Evolutionary conservation across 495 filamentous ascomycete species (phyloP).

Genomic region (Aspergillus homomorphus): DNA sequence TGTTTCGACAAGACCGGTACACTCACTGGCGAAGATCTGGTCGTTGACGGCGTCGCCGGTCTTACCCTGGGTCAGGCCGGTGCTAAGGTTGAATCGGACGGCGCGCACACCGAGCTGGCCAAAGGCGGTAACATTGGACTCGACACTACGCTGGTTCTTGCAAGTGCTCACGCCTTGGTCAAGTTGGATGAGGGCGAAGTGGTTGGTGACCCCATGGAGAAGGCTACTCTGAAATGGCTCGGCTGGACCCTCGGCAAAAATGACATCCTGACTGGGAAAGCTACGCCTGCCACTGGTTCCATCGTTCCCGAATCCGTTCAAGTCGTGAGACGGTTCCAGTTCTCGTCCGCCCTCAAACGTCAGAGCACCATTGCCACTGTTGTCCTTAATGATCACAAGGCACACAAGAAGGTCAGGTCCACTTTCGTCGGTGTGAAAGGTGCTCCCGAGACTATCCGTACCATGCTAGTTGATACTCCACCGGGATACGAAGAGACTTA

Average conservation of each 20-base stretch:
- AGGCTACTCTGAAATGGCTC: slow-evolving; percentile 83
- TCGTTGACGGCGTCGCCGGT: slow-evolving; percentile 95
- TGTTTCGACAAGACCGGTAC: slow-evolving; percentile 99
- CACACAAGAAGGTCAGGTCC: slow-evolving; percentile 66
- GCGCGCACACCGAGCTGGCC: slow-evolving; percentile 71
- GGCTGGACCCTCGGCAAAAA: slow-evolving; percentile 89
- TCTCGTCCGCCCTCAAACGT: slow-evolving; percentile 93
- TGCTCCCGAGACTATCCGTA: slow-evolving; percentile 91
- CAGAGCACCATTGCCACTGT: slow-evolving; percentile 92
- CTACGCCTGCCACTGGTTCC: slow-evolving; percentile 43
- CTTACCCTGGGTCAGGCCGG: slow-evolving; percentile 66
- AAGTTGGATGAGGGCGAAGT: slow-evolving; percentile 96
- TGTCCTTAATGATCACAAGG: slow-evolving; percentile 60
- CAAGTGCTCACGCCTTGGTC: slow-evolving; percentile 92
- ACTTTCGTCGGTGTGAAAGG: slow-evolving; percentile 96
- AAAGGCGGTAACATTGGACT: slow-evolving; percentile 61
- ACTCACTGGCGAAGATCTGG: slow-evolving; percentile 92
- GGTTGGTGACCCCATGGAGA: slow-evolving; percentile 98
- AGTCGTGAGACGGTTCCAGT: slow-evolving; percentile 95
- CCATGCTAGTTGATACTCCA: slow-evolving; percentile 81
- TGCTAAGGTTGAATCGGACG: slow-evolving; percentile 69
- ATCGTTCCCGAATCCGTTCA: slow-evolving; percentile 67
- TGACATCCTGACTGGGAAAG: slow-evolving; percentile 63
- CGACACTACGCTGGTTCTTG: slow-evolving; percentile 89
- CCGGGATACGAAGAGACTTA: slow-evolving; percentile 95